Evolutionary conservation across 2,329 filamentous ascomycete species (phyloP).

Genomic region (Colletotrichum tofieldiae): DNA sequence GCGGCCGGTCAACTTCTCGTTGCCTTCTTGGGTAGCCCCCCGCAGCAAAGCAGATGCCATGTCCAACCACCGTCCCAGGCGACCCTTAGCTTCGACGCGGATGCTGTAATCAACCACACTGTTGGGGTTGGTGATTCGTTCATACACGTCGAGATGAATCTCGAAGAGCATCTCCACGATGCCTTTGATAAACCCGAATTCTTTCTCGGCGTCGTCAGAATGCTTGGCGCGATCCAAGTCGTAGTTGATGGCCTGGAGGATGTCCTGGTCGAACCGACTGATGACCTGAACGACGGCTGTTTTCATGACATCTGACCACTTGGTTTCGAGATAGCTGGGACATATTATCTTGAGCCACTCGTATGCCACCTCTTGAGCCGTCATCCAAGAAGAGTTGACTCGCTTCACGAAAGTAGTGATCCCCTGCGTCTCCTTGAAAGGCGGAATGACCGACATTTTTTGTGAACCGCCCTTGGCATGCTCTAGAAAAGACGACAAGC

Average conservation of each 20-base stretch:
- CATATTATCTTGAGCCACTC: constrained; percentile 70
- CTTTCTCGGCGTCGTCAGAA: constrained; percentile 5
- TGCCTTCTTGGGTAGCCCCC: constrained; percentile 51
- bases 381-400: constrained; percentile 66
- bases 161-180: constrained; percentile 74
- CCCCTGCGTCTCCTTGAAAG: constrained; percentile 68
- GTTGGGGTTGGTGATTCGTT: constrained; percentile 71
- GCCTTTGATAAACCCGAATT: constrained; percentile 23
- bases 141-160: constrained; percentile 74
- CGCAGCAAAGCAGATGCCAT: constrained; percentile 64
- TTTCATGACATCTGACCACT: constrained; percentile 74
- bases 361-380: constrained; percentile 71
- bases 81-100: constrained; percentile 64
- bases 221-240: constrained; percentile 53
- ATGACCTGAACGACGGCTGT: constrained; percentile 70
- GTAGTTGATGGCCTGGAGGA: constrained; percentile 63
- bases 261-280: constrained; percentile 66
- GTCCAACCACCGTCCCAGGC: constrained; percentile 68
- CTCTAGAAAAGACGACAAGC: constrained; percentile 75
- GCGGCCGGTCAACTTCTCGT: constrained; percentile 63
- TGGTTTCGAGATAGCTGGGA: constrained; percentile 65
- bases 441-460: constrained; percentile 61
- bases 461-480: constrained; percentile 72
- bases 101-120: constrained; percentile 67
- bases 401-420: constrained; percentile 66